Evolutionary conservation across 257 asterid species (phyloP), one percentile per base, ranked within the genome.

Genomic region (Schizonepeta tenuifolia): DNA sequence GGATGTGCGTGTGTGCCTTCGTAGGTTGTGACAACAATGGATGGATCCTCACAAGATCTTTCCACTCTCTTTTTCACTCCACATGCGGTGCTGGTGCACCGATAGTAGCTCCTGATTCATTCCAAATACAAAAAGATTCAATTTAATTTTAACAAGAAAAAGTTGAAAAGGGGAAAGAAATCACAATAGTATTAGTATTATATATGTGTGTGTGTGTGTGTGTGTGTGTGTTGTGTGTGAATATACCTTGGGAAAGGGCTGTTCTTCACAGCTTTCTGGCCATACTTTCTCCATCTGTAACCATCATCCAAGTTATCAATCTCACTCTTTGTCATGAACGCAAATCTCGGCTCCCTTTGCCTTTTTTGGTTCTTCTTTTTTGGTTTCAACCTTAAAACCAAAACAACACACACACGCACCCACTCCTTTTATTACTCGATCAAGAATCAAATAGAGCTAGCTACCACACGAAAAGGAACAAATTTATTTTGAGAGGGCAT

Each of bases 301-400:
- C 98, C 97, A 86, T 94, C 98, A 74, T 94, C 98, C 84, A 91
- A 82, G 77, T 91, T 84, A 85, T 94, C 97, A 31, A 89, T 84
- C 38, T 89, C 96, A 67, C 89, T 90, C 90, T 92, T 92, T 33
- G 98, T 94, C 93, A 86, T 83, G 96, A 94, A 94, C 74, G 99
- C 97, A 83, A 89, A 87, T 88, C 98, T 85, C 63, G 92, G 84
- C 24, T 85, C 93, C 68, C 83, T 94, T 84, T 84, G 78, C 90
- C 86, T 82, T 75, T 88, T 91, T 59, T 72, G 85, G 67, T 81
- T 89, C 88, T 87, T 94, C 85, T 86, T 94, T 83, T 85, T 89
- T 3, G 95, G 79, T 69, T 87, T 84, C 81, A 87, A 81, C 75
- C 97, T 91, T 33, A 60, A 31, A 31, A 31, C 36, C 36, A 31